A percentile compares a stretch with the other conserved stretches of the same genome.
phyloP scores from a whole-genome alignment of 2,329 filamentous ascomycete species.

The Colletotrichum sp. region DNA sequence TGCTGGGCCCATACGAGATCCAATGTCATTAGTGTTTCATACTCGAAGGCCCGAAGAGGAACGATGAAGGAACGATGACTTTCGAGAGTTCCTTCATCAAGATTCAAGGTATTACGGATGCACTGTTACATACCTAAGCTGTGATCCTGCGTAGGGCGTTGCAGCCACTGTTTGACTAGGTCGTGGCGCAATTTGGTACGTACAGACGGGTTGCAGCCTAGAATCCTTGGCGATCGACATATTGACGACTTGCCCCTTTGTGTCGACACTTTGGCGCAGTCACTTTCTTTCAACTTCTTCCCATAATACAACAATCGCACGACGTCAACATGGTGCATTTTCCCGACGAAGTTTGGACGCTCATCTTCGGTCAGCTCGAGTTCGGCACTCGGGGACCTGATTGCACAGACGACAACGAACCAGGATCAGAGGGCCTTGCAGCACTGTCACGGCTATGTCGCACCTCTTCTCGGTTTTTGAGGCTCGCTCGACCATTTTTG shows the following conservation, averaged over 20 bases:
- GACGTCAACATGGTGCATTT: neutral
- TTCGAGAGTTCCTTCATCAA: neutral
- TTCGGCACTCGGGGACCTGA: neutral
- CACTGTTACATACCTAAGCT: neutral
- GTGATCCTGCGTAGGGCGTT: neutral
- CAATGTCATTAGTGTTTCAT: neutral
- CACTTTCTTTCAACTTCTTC: neutral
- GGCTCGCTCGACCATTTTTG: neutral
- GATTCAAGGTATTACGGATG: neutral
- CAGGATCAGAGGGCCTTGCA: neutral
- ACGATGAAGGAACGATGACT: neutral
- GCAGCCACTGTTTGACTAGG: neutral
- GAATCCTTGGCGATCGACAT: neutral
- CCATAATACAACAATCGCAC: rapidly evolving
- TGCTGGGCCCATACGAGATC: rapidly evolving
- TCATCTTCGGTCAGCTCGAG: neutral
- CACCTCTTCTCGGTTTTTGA: neutral
- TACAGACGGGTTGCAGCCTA: neutral
- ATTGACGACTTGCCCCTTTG: neutral
- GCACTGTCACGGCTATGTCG: neutral
- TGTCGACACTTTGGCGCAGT: neutral
- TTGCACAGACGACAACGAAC: neutral
- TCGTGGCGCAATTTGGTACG: neutral
- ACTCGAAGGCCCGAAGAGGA: neutral
- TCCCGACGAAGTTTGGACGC: neutral